Evolutionary conservation across 805 yeast species (phyloP), one percentile per base, ranked within the genome.

Genomic region (Starmerella powellii): DNA sequence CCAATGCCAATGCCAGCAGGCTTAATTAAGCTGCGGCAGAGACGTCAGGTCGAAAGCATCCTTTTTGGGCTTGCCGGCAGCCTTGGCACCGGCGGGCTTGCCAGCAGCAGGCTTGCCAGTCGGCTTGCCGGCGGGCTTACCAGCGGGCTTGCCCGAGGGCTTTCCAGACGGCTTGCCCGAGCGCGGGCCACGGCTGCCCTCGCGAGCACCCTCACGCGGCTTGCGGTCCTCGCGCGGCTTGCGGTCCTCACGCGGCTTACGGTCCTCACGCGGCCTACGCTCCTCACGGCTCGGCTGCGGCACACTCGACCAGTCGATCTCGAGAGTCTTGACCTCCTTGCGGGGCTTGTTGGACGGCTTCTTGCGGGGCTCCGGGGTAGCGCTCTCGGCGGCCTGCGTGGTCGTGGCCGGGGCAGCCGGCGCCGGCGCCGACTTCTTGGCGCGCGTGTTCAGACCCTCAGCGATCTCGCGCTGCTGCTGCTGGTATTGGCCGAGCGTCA

Each of bases 401-500:
- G 63, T 58, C 55, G 67, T 59, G 52, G 62, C 60, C 47, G 58
- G 55, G 57, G 63, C 70, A 59, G 71, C 31, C 5, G 37, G 4
- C 12, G 30, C 17, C 15, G 34, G 21, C 13, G 31, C 15, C 12
- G 39, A 4, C 24, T 41, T 24, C 34, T 37, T 33, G 59, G 72
- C 74, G 43, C 66, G 64, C 31, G 57, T 48, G 53, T 56, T 51
- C 38, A 60, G 42, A 33, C 38, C 29, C 31, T 40, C 44, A 31
- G 38, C 42, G 34, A 31, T 63, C 54, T 67, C 64, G 66, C 80
- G 85, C 44, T 43, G 47, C 41, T 31, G 33, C 45, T 49, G 34
- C 63, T 85, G 75, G 80, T 82, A 88, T 59, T 86, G 93, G 58
- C 78, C 85, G 59, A 83, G 76, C 46, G 95, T 80, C 34, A 47